These are phyloP conservation scores for Xylariaceae sp. DNA, from an alignment of 2,329 filamentous ascomycete genomes.

Conservation along the genomic window DNA sequence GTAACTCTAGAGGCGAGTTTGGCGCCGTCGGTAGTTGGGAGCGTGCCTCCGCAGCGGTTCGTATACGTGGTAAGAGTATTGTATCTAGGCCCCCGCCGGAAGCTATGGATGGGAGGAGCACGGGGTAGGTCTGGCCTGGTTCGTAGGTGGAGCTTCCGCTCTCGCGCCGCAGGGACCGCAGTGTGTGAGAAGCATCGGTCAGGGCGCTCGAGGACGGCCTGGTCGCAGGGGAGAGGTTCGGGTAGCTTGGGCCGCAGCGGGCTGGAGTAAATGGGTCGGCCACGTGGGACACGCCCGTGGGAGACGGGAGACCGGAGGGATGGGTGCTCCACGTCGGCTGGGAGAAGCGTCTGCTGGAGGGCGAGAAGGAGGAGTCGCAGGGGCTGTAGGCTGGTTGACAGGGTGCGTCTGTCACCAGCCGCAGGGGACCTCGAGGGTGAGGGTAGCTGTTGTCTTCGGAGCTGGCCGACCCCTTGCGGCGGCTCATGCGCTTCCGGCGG, in stretches of 20 bases:
- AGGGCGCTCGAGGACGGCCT: slow-evolving; percentile 13
- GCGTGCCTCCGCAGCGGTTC: slow-evolving; percentile 23
- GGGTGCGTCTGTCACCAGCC: neutral
- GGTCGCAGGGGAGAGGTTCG: slow-evolving; percentile 48
- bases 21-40: slow-evolving; percentile 31
- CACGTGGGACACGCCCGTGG: slow-evolving; percentile 41
- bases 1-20: slow-evolving; percentile 26
- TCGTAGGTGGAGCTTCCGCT: slow-evolving; percentile 11
- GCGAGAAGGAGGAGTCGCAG: slow-evolving; percentile 3
- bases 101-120: slow-evolving; percentile 6
- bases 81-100: neutral
- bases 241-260: slow-evolving; percentile 60
- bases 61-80: slow-evolving; percentile 21
- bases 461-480: slow-evolving; percentile 22
- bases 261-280: slow-evolving; percentile 52
- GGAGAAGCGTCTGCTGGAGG: slow-evolving; percentile 7
- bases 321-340: slow-evolving; percentile 13
- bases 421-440: neutral
- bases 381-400: neutral
- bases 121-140: slow-evolving; percentile 4
- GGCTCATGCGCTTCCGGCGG: slow-evolving; percentile 55
- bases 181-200: slow-evolving; percentile 36
- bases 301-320: slow-evolving; percentile 28
- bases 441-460: slow-evolving; percentile 30
- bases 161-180: slow-evolving; percentile 32